phyloP scores from a whole-genome alignment of 1,139 yeast genomes.

The Meyerozyma elateridarum region DNA sequence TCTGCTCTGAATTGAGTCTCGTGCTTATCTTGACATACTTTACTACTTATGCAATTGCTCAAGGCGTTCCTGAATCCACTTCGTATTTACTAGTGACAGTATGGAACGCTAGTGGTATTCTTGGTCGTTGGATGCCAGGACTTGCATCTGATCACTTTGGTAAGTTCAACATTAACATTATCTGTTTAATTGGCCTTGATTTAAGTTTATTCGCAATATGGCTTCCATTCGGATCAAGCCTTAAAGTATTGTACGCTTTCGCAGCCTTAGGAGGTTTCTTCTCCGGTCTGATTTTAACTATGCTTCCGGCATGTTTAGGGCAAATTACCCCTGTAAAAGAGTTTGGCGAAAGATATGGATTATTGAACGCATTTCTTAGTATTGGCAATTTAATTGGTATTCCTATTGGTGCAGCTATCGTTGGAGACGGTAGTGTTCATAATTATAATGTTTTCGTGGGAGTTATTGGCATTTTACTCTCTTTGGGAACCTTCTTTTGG shows the following conservation, averaged over 20 bases:
- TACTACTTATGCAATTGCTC: conserved; percentile 50
- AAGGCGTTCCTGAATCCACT: conserved; percentile 48
- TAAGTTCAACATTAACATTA: conserved; percentile 49
- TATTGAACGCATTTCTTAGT: conserved; percentile 41
- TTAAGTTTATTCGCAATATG: conserved; percentile 41
- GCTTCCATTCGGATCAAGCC: conserved; percentile 49
- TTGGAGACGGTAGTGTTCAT: conserved; percentile 27
- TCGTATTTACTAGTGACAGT: conserved; percentile 52
- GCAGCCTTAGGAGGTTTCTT: conserved; percentile 50
- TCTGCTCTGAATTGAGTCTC: conserved; percentile 53
- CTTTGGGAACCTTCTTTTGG: conserved; percentile 20
- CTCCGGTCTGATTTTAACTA: conserved; percentile 43
- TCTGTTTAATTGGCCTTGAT: conserved; percentile 37
- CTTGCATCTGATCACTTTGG: conserved; percentile 53
- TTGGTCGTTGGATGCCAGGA: conserved; percentile 57
- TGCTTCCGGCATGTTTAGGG: conserved; percentile 49
- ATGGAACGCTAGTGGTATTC: conserved; percentile 54
- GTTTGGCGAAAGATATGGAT: conserved; percentile 47
- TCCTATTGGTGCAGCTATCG: conserved; percentile 49
- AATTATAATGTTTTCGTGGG: conserved; percentile 24
- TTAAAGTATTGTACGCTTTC: conserved; percentile 40
- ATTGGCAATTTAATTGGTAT: conserved; percentile 43
- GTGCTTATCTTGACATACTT: conserved; percentile 50
- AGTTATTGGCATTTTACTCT: conserved; percentile 19
- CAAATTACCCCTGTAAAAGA: conserved; percentile 45